These are phyloP conservation scores for Heliamphora exappendiculata DNA, from an alignment of 148 eudicot species.

Conservation along the genomic window DNA sequence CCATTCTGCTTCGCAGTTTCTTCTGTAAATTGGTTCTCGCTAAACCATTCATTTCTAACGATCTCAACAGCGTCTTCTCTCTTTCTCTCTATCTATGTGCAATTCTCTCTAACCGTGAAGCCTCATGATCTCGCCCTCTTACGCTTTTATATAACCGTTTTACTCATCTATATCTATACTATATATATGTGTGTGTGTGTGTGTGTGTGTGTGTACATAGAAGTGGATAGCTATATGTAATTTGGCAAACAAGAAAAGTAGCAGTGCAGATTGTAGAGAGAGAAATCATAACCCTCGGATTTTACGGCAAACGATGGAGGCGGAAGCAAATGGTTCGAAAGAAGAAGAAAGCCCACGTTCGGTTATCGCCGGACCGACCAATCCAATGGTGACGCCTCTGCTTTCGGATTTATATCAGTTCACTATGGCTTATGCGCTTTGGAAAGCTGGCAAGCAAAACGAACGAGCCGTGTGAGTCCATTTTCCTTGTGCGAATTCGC, in stretches of 20 bases:
- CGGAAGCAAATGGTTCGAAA: slow-evolving; percentile 29
- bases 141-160: not conserved
- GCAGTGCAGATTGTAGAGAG: not conserved
- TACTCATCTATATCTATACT: not conserved
- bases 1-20: not conserved
- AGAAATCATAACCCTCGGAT: slow-evolving; percentile 32
- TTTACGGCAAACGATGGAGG: slow-evolving; percentile 33
- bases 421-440: slow-evolving; percentile 96
- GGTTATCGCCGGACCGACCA: slow-evolving; percentile 53
- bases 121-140: not conserved
- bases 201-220: not conserved
- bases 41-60: slow-evolving; percentile 8
- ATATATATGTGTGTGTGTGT: too few species aligned
- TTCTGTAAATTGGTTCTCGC: not conserved
- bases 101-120: not conserved
- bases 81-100: not conserved
- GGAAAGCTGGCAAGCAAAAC: slow-evolving; percentile 89
- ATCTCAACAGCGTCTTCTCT: not conserved
- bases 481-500: slow-evolving; percentile 3
- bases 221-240: not conserved
- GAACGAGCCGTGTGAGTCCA: slow-evolving; percentile 76
- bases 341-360: slow-evolving; percentile 13
- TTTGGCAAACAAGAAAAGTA: too few species aligned
- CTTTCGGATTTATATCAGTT: slow-evolving; percentile 89
- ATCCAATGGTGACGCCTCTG: slow-evolving; percentile 91